Evolutionary conservation across 768 basidiomycete species (phyloP).

Genomic region (Calocybe indica): DNA sequence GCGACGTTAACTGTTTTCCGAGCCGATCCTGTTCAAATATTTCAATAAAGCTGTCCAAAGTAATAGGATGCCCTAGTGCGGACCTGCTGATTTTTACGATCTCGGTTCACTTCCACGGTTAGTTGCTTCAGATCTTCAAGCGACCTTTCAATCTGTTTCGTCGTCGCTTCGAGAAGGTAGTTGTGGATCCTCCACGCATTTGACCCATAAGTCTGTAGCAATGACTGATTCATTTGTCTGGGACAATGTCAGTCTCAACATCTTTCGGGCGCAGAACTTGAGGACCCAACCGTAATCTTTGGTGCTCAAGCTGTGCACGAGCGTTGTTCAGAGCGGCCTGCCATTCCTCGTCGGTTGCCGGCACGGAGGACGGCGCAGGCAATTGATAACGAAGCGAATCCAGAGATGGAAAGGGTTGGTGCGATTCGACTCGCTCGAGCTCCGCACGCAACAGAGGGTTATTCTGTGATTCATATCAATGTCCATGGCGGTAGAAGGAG

Average conservation of each 20-base stretch:
- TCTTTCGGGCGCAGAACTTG: background rate
- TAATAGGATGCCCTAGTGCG: constrained; percentile 8
- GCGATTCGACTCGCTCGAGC: constrained; percentile 65
- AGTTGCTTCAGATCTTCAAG: constrained; percentile 75
- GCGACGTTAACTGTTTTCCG: constrained; percentile 70
- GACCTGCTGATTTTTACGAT: constrained; percentile 84
- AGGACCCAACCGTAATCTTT: constrained; percentile 59
- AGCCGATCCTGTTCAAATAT: constrained; percentile 51
- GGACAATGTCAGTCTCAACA: constrained; percentile 5
- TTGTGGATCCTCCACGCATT: constrained; percentile 94
- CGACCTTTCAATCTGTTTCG: constrained; percentile 62
- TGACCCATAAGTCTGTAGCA: constrained; percentile 80
- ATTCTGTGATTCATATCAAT: constrained; percentile 34
- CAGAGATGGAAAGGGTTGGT: constrained; percentile 57
- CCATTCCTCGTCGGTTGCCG: constrained; percentile 76
- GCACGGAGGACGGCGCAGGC: constrained; percentile 55
- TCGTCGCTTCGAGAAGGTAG: constrained; percentile 75
- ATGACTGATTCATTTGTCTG: constrained; percentile 77
- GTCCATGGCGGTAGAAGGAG: constrained; percentile 3
- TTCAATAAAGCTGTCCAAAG: background rate
- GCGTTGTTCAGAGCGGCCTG: constrained; percentile 68
- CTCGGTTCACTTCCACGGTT: constrained; percentile 82
- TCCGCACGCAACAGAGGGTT: constrained; percentile 68
- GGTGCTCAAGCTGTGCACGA: constrained; percentile 80
- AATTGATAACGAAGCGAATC: constrained; percentile 73